A percentile compares a stretch with the other conserved stretches of the same genome.
phyloP scores from a whole-genome alignment of 1,284 basidiomycete genomes.

The Ustilago trichophora region DNA sequence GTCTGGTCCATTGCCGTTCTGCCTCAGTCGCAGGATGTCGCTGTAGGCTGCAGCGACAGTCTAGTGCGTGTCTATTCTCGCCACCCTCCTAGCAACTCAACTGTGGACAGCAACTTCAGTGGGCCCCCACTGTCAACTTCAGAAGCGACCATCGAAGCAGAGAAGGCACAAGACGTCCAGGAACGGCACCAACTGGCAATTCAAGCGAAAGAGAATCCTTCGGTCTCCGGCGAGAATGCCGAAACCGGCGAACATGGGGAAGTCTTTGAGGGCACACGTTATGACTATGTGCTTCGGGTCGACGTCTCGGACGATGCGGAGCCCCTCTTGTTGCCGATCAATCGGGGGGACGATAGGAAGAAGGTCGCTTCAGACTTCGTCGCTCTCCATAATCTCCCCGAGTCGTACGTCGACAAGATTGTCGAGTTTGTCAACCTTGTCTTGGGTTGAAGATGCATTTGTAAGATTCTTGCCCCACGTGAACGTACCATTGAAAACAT shows the following conservation, averaged over 20 bases:
- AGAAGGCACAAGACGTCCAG: conserved; percentile 5
- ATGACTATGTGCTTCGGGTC: conserved; percentile 47
- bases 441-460: too few species aligned
- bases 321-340: conserved; percentile 34
- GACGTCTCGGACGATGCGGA: conserved; percentile 48
- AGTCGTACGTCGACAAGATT: conserved; percentile 29
- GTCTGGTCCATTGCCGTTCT: conserved; percentile 44
- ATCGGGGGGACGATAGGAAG: conserved; percentile 23
- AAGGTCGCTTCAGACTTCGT: conserved; percentile 24
- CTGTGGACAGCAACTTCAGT: conserved; percentile 7
- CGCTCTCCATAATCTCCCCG: conserved; percentile 21
- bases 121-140: conserved; percentile 12
- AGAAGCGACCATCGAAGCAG: conserved; percentile 6
- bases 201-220: background rate
- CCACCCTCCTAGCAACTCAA: background rate
- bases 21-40: conserved; percentile 34
- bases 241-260: conserved; percentile 1
- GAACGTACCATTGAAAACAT: too few species aligned
- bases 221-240: background rate
- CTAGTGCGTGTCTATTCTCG: conserved; percentile 43
- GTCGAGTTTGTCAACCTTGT: conserved; percentile 46
- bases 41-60: conserved; percentile 40
- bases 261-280: conserved; percentile 14
- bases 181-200: background rate
- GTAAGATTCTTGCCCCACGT: too few species aligned